Conservation (phyloP, 345 rosid genomes). For the Arabidopsis suecica region DNA sequence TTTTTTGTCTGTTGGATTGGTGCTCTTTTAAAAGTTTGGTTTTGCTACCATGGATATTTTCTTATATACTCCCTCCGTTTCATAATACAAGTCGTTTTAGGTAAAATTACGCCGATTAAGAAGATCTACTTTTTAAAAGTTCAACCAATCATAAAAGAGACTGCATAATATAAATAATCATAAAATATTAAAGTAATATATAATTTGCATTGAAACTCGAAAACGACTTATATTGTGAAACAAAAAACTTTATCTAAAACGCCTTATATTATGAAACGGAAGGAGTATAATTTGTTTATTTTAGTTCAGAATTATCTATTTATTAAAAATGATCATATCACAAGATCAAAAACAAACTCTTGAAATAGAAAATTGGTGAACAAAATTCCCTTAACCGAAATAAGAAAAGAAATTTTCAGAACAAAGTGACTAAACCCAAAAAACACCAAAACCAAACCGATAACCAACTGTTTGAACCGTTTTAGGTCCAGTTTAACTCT, state of each 20-base stretch:
- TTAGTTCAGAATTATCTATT: neutral
- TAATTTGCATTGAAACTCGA: too few species aligned
- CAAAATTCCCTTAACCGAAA: neutral
- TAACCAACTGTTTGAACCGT: neutral
- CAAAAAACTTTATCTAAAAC: too few species aligned
- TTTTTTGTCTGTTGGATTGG: neutral
- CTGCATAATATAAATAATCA: too few species aligned
- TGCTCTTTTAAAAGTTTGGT: neutral
- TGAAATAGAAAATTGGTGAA: neutral
- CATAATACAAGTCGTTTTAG: too few species aligned
- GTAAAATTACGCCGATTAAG: too few species aligned
- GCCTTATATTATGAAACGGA: too few species aligned
- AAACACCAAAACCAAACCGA: conserved; percentile 3
- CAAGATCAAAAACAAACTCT: neutral
- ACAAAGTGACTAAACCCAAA: neutral
- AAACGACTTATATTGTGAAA: too few species aligned
- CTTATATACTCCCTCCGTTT: too few species aligned
- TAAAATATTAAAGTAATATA: too few species aligned
- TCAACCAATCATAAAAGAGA: too few species aligned
- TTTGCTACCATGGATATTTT: neutral
- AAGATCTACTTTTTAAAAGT: too few species aligned
- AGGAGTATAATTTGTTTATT: neutral
- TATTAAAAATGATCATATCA: neutral
- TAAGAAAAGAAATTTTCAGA: neutral
- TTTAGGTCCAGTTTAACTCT: neutral